These are phyloP conservation scores for Peronospora farinosa DNA, from an alignment of 352 stramenopile genomes.

Conservation along the genomic window DNA sequence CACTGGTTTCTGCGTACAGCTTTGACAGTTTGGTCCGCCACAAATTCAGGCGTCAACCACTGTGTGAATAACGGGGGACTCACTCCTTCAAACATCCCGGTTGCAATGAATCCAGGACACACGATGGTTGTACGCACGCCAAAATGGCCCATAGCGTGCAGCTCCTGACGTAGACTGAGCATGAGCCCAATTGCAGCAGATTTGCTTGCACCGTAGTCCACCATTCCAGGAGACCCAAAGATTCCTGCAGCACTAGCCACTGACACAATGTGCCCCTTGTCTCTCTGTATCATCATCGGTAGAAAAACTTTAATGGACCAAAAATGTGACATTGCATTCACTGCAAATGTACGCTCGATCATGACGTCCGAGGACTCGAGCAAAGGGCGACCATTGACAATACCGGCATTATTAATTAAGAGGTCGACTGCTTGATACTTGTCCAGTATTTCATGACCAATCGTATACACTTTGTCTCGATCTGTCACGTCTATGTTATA, in stretches of 20 bases:
- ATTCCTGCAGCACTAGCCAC: conserved; percentile 42
- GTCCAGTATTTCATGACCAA: conserved; percentile 19
- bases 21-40: conserved; percentile 40
- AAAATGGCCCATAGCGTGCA: conserved; percentile 32
- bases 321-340: conserved; percentile 48
- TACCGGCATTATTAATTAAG: conserved; percentile 49
- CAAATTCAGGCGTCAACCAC: conserved; percentile 41
- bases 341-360: conserved; percentile 42
- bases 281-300: conserved; percentile 33
- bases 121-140: conserved; percentile 47
- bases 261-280: conserved; percentile 46
- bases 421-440: conserved; percentile 34
- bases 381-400: conserved; percentile 37
- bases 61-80: conserved; percentile 28
- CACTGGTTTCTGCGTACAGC: conserved; percentile 46
- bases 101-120: conserved; percentile 56
- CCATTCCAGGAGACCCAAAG: conserved; percentile 40
- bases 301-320: conserved; percentile 49
- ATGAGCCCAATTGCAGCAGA: conserved; percentile 39
- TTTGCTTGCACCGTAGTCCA: conserved; percentile 55
- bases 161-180: conserved; percentile 43
- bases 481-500: conserved; percentile 39
- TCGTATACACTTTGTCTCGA: conserved; percentile 25
- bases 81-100: conserved; percentile 62
- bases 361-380: conserved; percentile 36